phyloP scores from a whole-genome alignment of 768 basidiomycete genomes.

The Mycena olivaceomarginata region DNA sequence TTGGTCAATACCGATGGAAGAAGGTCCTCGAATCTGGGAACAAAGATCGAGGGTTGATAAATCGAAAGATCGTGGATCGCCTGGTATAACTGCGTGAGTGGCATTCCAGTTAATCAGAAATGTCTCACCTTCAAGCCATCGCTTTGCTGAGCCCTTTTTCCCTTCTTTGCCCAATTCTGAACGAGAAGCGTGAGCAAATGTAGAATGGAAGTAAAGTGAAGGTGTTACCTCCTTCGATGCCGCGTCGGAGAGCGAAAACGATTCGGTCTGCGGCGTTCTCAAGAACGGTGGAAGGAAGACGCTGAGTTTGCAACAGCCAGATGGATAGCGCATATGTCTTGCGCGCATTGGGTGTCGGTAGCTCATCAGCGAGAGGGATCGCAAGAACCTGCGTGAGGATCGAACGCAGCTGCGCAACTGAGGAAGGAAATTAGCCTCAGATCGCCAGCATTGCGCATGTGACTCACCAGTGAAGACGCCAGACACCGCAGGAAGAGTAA shows the following conservation, averaged over 20 bases:
- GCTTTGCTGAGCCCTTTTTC: conserved; percentile 87
- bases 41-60: conserved; percentile 78
- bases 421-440: conserved; percentile 33
- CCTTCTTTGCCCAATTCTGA: conserved; percentile 89
- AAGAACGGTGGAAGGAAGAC: conserved; percentile 78
- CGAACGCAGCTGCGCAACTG: conserved; percentile 75
- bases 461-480: conserved; percentile 77
- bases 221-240: conserved; percentile 75
- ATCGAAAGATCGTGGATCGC: conserved; percentile 63
- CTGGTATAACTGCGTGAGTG: conserved; percentile 25
- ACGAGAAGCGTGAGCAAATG: background rate
- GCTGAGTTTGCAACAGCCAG: conserved; percentile 83
- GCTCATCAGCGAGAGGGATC: conserved; percentile 79
- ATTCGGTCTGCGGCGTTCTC: conserved; percentile 80
- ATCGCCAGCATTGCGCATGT: conserved; percentile 37
- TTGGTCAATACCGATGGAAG: conserved; percentile 78
- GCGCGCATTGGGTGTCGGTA: conserved; percentile 91
- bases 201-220: background rate
- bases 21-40: conserved; percentile 75
- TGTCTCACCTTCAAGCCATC: conserved; percentile 84
- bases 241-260: conserved; percentile 82
- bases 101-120: background rate
- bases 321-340: conserved; percentile 90
- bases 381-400: conserved; percentile 81
- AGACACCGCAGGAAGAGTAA: conserved; percentile 76